Evolutionary conservation across 2,329 filamentous ascomycete species (phyloP).

Genomic region (Aspergillus phoenicis): DNA sequence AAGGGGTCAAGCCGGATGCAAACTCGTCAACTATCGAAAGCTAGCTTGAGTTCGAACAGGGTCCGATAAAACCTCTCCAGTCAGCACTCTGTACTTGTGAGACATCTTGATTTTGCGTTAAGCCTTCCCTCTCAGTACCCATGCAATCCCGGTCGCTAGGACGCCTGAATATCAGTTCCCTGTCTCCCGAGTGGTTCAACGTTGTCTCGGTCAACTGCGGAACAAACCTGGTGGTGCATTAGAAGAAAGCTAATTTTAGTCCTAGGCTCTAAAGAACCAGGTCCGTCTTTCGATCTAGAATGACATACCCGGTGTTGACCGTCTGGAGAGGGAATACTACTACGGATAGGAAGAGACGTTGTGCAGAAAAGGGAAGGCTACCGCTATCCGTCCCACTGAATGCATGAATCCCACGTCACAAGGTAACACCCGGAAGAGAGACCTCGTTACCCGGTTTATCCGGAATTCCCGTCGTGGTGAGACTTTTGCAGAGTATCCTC

Average conservation of each 20-base stretch:
- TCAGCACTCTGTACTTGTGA: conserved; percentile 4
- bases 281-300: neutral
- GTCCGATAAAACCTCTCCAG: neutral
- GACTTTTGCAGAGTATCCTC: neutral
- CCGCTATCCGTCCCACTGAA: neutral
- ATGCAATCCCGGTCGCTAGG: neutral
- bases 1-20: neutral
- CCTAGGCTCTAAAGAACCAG: neutral
- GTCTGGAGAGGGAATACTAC: too few species aligned
- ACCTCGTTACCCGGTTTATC: neutral
- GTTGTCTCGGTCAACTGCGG: neutral
- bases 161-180: neutral
- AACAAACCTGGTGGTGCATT: neutral
- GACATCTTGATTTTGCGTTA: neutral
- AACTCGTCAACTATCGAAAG: neutral
- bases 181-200: neutral
- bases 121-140: neutral
- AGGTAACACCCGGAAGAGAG: neutral
- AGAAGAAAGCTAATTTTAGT: neutral
- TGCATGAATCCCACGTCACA: neutral
- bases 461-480: neutral
- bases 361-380: neutral
- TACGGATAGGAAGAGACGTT: too few species aligned
- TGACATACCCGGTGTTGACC: neutral
- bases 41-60: neutral